Conservation (phyloP, 257 asterid genomes). For the Scutellaria galericulata region DNA sequence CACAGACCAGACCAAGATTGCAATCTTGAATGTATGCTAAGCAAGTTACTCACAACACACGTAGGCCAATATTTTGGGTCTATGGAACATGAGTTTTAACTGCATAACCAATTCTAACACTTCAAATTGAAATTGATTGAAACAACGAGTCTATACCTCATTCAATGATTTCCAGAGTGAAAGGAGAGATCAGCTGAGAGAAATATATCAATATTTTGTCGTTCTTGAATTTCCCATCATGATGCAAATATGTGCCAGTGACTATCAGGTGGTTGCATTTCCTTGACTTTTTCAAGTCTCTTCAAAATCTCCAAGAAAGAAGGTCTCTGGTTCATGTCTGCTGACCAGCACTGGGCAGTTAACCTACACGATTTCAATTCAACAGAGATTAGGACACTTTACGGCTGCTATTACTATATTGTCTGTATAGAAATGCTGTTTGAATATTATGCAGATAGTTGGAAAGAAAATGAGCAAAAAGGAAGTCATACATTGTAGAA, state of each 20-base stretch:
- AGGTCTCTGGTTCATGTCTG: constrained; percentile 87
- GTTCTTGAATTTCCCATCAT: constrained; percentile 22
- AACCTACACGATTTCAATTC: constrained; percentile 51
- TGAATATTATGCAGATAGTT: not conserved
- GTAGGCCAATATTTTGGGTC: not conserved
- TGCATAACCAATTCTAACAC: not conserved
- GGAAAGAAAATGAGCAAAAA: too few relatives aligned
- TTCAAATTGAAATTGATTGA: constrained; percentile 13
- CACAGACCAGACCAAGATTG: constrained; percentile 27
- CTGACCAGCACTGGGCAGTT: constrained; percentile 80
- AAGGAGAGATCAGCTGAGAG: not conserved
- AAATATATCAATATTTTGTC: not conserved
- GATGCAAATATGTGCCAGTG: constrained; percentile 80
- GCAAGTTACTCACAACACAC: constrained; percentile 17
- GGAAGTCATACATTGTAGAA: not conserved
- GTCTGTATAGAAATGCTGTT: not conserved
- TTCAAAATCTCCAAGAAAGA: constrained; percentile 85
- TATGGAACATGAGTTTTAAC: not conserved
- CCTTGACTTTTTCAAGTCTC: constrained; percentile 81
- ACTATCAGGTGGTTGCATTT: constrained; percentile 57
- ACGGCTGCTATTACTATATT: not conserved
- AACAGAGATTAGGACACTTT: constrained; percentile 13
- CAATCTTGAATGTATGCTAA: constrained; percentile 20
- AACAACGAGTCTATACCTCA: constrained; percentile 15
- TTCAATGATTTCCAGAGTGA: not conserved